Conservation (phyloP, 306 rosid genomes). For the Coriaria nepalensis region DNA sequence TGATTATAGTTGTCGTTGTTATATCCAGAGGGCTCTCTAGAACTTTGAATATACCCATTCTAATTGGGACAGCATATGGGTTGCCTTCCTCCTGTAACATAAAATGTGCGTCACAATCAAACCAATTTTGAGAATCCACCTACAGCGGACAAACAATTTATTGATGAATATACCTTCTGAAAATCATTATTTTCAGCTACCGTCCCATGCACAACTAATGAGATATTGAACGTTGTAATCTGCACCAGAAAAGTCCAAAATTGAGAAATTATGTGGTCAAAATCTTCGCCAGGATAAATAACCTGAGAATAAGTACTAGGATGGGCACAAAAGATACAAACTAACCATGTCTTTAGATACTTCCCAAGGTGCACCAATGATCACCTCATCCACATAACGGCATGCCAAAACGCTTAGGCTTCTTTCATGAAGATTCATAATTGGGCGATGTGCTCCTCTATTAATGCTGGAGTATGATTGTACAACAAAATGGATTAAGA, state of each 20-base stretch:
- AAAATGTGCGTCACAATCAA: slow-evolving; percentile 16
- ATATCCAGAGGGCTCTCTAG: slow-evolving; percentile 65
- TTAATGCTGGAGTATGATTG: slow-evolving; percentile 37
- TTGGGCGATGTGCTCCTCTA: slow-evolving; percentile 93
- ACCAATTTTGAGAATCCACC: slow-evolving; percentile 2
- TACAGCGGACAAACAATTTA: no score
- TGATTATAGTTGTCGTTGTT: slow-evolving; percentile 82
- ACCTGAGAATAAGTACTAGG: no score
- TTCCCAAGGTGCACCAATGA: slow-evolving; percentile 97
- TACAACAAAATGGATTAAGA: not conserved
- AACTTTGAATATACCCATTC: slow-evolving; percentile 72
- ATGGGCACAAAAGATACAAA: slow-evolving; percentile 4
- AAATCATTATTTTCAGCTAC: slow-evolving; percentile 70
- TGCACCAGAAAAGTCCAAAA: slow-evolving; percentile 27
- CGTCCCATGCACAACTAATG: slow-evolving; percentile 85
- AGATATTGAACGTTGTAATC: slow-evolving; percentile 84
- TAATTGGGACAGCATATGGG: slow-evolving; percentile 81
- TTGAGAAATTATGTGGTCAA: not conserved
- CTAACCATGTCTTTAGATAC: slow-evolving; percentile 82
- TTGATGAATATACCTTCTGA: slow-evolving; percentile 48
- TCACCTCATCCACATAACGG: slow-evolving; percentile 95
- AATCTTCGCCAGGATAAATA: slow-evolving; percentile 1
- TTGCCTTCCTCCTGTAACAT: slow-evolving; percentile 48
- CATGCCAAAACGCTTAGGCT: slow-evolving; percentile 95
- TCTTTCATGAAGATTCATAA: slow-evolving; percentile 97